Evolutionary conservation across 2,329 filamentous ascomycete species (phyloP).

Genomic region (Exophiala sp.): DNA sequence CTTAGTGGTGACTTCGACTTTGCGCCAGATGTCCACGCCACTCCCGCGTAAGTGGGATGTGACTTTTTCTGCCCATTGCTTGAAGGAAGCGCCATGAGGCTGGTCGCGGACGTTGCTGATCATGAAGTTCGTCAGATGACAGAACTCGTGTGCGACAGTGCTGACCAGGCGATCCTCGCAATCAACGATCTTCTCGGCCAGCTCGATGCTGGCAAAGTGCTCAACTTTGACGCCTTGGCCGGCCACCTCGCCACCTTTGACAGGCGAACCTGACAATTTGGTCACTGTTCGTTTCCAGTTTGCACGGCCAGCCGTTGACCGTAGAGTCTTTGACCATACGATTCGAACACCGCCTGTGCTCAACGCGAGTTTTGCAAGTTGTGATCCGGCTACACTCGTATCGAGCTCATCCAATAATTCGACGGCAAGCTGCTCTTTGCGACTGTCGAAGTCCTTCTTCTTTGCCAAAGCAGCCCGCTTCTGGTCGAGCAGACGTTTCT

Average conservation of each 20-base stretch:
- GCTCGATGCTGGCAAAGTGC: slow-evolving; percentile 75
- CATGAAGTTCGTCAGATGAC: slow-evolving; percentile 91
- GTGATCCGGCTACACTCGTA: slow-evolving; percentile 46
- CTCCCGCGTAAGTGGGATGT: slow-evolving; percentile 35
- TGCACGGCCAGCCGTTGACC: slow-evolving; percentile 62
- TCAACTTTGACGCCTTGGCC: slow-evolving; percentile 30
- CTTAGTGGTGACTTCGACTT: slow-evolving; percentile 77
- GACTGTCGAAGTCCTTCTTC: slow-evolving; percentile 52
- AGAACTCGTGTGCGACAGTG: slow-evolving; percentile 94
- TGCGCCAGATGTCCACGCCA: slow-evolving; percentile 52
- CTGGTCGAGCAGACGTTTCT: slow-evolving; percentile 29
- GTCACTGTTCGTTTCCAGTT: slow-evolving; percentile 65
- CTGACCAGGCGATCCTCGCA: slow-evolving; percentile 75
- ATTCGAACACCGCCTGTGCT: slow-evolving; percentile 57
- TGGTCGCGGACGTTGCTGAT: slow-evolving; percentile 69
- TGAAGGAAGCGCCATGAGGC: slow-evolving; percentile 82
- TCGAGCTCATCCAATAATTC: slow-evolving; percentile 58
- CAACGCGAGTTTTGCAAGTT: slow-evolving; percentile 47
- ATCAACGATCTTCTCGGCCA: slow-evolving; percentile 84
- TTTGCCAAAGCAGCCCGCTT: slow-evolving; percentile 36
- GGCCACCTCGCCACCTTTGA: slow-evolving; percentile 20
- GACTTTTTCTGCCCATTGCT: slow-evolving; percentile 57
- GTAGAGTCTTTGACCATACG: slow-evolving; percentile 61
- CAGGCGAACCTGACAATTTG: slow-evolving; percentile 29
- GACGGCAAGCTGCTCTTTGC: slow-evolving; percentile 52